Evolutionary conservation across 441 rosid species (phyloP).

Genomic region (Breynia disticha): DNA sequence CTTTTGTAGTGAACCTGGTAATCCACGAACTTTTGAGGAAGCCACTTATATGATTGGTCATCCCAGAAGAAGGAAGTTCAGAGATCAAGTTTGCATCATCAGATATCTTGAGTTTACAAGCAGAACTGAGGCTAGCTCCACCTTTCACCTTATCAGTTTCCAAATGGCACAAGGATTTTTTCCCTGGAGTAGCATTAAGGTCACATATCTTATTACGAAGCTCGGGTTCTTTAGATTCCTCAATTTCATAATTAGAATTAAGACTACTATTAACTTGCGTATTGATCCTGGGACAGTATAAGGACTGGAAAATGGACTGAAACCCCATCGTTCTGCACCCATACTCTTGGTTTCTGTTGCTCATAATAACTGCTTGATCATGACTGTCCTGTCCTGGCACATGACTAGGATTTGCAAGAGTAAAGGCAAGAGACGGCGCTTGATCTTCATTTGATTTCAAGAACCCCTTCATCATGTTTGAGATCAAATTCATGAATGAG

Average conservation of each 20-base stretch:
- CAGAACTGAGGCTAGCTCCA: constrained; percentile 27
- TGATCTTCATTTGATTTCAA: constrained; percentile 32
- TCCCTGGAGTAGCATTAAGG: constrained; percentile 33
- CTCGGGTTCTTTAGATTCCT: constrained; percentile 19
- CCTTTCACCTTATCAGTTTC: constrained; percentile 23
- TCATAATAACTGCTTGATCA: constrained; percentile 16
- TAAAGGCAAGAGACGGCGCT: constrained; percentile 29
- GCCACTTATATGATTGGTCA: constrained; percentile 31
- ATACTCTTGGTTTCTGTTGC: constrained; percentile 19
- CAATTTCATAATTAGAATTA: constrained; percentile 17
- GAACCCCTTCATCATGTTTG: constrained; percentile 68
- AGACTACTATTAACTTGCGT: constrained; percentile 16
- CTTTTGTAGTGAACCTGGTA: constrained; percentile 54
- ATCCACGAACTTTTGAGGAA: constrained; percentile 61
- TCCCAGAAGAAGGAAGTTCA: constrained; percentile 29
- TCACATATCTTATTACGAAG: constrained; percentile 18
- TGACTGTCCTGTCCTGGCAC: constrained; percentile 18
- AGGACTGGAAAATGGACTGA: constrained; percentile 63
- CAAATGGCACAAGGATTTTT: constrained; percentile 22
- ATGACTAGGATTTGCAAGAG: constrained; percentile 22
- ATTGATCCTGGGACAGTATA: constrained; percentile 41
- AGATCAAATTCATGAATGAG: constrained; percentile 90
- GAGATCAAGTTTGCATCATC: constrained; percentile 21
- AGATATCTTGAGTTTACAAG: constrained; percentile 26
- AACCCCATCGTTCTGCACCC: constrained; percentile 41